phyloP scores from a whole-genome alignment of 2,329 filamentous ascomycete genomes.

The Phaeoacremonium minimum region DNA sequence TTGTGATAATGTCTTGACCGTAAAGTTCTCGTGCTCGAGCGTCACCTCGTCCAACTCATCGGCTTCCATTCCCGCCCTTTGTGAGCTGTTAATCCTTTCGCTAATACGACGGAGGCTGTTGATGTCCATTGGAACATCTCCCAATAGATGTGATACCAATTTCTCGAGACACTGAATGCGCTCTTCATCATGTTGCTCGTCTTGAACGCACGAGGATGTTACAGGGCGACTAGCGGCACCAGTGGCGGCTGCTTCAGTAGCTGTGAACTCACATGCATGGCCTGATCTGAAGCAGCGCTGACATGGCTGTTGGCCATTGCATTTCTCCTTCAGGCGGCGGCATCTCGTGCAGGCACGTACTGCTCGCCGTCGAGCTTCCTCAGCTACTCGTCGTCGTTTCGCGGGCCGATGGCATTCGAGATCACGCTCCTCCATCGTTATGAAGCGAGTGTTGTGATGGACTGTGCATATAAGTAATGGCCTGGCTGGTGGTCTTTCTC shows the following conservation, averaged over 20 bases:
- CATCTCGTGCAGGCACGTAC: conserved; percentile 10
- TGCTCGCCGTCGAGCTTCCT: conserved; percentile 8
- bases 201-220: background rate
- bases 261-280: conserved; percentile 11
- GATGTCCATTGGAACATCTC: conserved; percentile 11
- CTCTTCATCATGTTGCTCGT: no score
- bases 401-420: no score
- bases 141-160: conserved; percentile 12
- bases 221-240: background rate
- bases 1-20: conserved; percentile 33
- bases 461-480: no score
- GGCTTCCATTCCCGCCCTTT: conserved; percentile 8
- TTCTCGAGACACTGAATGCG: conserved; percentile 9
- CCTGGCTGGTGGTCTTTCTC: no score
- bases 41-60: conserved; percentile 16
- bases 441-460: no score
- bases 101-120: conserved; percentile 13
- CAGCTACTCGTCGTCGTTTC: conserved; percentile 9
- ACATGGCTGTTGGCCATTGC: conserved; percentile 13
- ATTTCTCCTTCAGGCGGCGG: conserved; percentile 15
- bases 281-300: conserved; percentile 10
- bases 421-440: no score
- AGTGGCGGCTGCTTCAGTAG: background rate
- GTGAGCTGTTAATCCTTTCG: conserved; percentile 9
- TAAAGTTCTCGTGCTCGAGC: conserved; percentile 31